Base-by-base conservation (phyloP, 495 filamentous ascomycete genomes). In the Mytilinidion resinicola region DNA sequence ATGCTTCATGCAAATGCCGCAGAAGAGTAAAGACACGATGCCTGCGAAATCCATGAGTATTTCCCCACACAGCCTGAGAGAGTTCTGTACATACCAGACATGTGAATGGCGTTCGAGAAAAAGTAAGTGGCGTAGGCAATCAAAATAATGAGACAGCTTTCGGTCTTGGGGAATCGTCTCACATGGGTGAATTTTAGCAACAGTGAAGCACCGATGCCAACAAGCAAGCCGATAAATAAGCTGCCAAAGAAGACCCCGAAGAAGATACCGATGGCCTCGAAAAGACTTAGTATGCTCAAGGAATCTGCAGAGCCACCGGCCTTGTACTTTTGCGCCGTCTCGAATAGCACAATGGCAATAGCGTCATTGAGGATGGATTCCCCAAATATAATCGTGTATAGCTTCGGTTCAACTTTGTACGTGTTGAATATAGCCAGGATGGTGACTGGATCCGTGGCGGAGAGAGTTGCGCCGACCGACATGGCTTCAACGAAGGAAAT, bases 361-460 rank as follows among this genome's bases (percentile, higher is more conserved):
- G 93, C 93, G 78, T 98, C 93, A 70, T 98, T 98, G 49, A 98
- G 75, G 52, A 98, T 97, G 35, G 91, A 95, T 72, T 98, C 93
- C 65, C 93, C 93, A 70, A 98, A 98, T 57, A 98, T 97, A 63
- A 97, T 80, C 7, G 93, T 98, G 70, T 98, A 98, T 5, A 98
- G 81, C 73, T 96, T 96, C 9, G 93, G 93, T 70, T 98, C 93
- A 51, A 98, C 93, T 73, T 96, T 96, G 78, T 96, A 97, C 1
- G 95, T 86, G 69, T 96, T 98, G 83, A 98, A 98, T 56, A 98
- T 98, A 52, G 93, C 93, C 35, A 98, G 78, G 63, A 98, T 96
- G 0, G 93, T 98, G 49, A 98, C 91, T 0, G 93, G 93, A 67
- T 98, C 93, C 0, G 93, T 98, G 54, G 93, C 93, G 1, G 93